Evolutionary conservation across 2,329 filamentous ascomycete genomes (phyloP).

Genomic region (Elsinoe arachidis): DNA sequence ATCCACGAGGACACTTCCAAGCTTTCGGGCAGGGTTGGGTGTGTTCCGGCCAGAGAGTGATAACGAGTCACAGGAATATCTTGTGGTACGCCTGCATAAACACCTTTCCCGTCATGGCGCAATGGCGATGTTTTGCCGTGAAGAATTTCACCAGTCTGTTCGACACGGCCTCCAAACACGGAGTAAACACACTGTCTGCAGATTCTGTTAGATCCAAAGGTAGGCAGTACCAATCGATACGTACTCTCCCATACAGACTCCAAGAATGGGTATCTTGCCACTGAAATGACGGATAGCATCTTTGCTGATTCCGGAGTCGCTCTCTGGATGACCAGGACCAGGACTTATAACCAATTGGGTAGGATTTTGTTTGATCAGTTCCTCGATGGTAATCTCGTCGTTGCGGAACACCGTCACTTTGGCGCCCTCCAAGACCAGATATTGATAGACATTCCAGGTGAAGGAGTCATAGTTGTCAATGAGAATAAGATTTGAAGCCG

Average conservation of each 20-base stretch:
- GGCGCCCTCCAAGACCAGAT: conserved; percentile 91
- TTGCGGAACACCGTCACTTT: conserved; percentile 85
- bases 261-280: conserved; percentile 88
- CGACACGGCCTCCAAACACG: conserved; percentile 82
- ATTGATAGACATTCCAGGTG: conserved; percentile 99
- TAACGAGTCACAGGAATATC: conserved; percentile 85
- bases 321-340: conserved; percentile 83
- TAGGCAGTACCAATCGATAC: conserved; percentile 28
- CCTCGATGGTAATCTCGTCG: conserved; percentile 78
- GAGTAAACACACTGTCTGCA: conserved; percentile 89
- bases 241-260: conserved; percentile 97
- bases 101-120: conserved; percentile 82
- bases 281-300: conserved; percentile 85
- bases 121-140: conserved; percentile 94
- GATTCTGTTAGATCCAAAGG: background rate
- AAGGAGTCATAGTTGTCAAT: conserved; percentile 99
- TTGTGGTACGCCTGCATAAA: conserved; percentile 73
- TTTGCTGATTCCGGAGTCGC: conserved; percentile 87
- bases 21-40: conserved; percentile 73
- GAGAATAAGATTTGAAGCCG: conserved; percentile 81
- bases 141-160: conserved; percentile 88
- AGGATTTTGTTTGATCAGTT: conserved; percentile 73
- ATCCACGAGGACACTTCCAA: conserved; percentile 91
- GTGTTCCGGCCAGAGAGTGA: conserved; percentile 89
- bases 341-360: conserved; percentile 94